Conservation (phyloP, 805 yeast species). For the Saccharomyces kudriavzevii region DNA sequence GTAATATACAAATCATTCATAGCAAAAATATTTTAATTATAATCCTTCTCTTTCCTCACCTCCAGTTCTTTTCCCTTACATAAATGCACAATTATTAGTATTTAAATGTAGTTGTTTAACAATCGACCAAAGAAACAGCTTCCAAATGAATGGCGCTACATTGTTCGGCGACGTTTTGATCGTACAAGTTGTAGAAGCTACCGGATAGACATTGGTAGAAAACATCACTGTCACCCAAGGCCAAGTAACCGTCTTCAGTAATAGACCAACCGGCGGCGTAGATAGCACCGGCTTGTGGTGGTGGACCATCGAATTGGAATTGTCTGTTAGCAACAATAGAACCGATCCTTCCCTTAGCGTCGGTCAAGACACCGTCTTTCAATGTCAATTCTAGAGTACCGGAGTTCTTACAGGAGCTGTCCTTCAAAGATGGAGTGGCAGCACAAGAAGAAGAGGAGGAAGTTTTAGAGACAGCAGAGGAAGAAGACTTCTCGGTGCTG, state of each 20-base stretch:
- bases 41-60: neutral
- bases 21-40: neutral
- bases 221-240: constrained; percentile 45
- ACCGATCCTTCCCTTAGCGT: constrained; percentile 52
- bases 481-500: constrained; percentile 17
- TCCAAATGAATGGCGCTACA: constrained; percentile 48
- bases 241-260: constrained; percentile 44
- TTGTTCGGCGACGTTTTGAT: constrained; percentile 44
- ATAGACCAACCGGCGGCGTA: constrained; percentile 55
- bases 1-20: neutral
- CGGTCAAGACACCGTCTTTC: constrained; percentile 41
- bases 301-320: constrained; percentile 69
- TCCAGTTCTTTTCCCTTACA: neutral
- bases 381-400: constrained; percentile 45
- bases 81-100: neutral
- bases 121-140: constrained; percentile 40
- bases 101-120: constrained; percentile 11
- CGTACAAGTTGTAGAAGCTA: constrained; percentile 60
- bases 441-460: constrained; percentile 18
- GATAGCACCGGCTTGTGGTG: constrained; percentile 62
- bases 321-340: constrained; percentile 65
- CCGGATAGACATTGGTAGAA: constrained; percentile 65
- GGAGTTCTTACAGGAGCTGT: constrained; percentile 32
- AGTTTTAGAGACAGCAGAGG: constrained; percentile 10
- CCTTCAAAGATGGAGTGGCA: constrained; percentile 12